These are phyloP conservation scores for Hyphochytrium catenoides DNA, from an alignment of 352 stramenopile genomes.

Conservation along the genomic window DNA sequence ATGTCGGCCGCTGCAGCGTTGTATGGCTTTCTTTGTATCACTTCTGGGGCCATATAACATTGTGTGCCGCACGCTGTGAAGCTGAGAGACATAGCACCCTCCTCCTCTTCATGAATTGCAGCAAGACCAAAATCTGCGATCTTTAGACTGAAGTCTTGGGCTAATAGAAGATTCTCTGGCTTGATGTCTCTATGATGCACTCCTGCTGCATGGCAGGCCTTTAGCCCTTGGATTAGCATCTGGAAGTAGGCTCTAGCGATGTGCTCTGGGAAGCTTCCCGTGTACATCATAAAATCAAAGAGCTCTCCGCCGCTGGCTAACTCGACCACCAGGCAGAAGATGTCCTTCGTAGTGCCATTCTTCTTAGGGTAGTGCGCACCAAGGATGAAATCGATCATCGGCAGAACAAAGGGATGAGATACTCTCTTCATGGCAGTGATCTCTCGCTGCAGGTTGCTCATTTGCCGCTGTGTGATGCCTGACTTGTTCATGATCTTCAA, in stretches of 20 bases:
- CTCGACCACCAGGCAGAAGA: slow-evolving; percentile 63
- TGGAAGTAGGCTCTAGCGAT: slow-evolving; percentile 63
- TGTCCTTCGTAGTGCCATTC: slow-evolving; percentile 31
- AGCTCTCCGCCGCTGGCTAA: slow-evolving; percentile 51
- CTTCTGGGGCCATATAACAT: slow-evolving; percentile 78
- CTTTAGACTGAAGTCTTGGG: slow-evolving; percentile 58
- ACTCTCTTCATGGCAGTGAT: slow-evolving; percentile 67
- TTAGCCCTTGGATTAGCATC: slow-evolving; percentile 48
- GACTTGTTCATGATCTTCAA: slow-evolving; percentile 68
- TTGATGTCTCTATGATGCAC: slow-evolving; percentile 82
- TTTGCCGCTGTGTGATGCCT: slow-evolving; percentile 45
- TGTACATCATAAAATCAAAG: slow-evolving; percentile 83
- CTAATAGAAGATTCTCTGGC: slow-evolving; percentile 72
- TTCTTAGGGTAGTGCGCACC: slow-evolving; percentile 44
- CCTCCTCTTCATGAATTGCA: slow-evolving; percentile 37
- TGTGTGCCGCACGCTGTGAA: slow-evolving; percentile 62
- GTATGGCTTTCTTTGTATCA: slow-evolving; percentile 51
- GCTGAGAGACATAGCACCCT: slow-evolving; percentile 30
- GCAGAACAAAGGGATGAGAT: slow-evolving; percentile 45
- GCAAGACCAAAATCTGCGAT: slow-evolving; percentile 89
- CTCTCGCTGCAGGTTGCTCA: slow-evolving; percentile 61
- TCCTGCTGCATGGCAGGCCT: slow-evolving; percentile 42
- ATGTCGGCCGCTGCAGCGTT: slow-evolving; percentile 62
- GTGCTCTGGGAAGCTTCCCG: slow-evolving; percentile 54
- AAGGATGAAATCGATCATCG: slow-evolving; percentile 39